Evolutionary conservation across 129 eudicot species (phyloP), one percentile per base, ranked within the genome.

Genomic region (Dittrichia graveolens): DNA sequence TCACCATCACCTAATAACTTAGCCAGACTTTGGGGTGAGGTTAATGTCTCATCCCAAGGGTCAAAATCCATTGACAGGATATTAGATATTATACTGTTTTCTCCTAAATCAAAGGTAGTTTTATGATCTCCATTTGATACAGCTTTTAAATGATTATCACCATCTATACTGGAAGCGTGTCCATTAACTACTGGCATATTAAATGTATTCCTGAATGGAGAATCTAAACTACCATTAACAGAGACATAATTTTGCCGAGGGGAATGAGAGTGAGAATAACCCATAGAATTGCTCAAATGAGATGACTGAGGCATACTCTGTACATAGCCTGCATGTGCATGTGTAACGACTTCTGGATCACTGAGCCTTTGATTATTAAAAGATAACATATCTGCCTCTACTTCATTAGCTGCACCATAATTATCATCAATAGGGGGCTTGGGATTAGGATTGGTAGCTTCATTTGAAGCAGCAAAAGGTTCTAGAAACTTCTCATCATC

Each of bases 61-160:
- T 95, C 92, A 66, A 81, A 87, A 69, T 91, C 96, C 96, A 88
- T 67, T 1, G 98, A 87, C 73, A 93, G 77, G 74, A 95, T 86
- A 80, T 91, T 91, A 61, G 99, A 88, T 74, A 95, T 95, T 37
- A 95, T 88, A 76, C 83, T 88, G 84, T 83, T 86, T 81, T 95
- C 99, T 63, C 96, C 95, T 60, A 62, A 54, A 76, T 88, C 90
- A 59, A 62, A 45, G 34, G 79, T 50, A 67, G 60, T 75, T 44
- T 57, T 79, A 37, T 64, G 79, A 45, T 63, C 75, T 41, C 56
- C 80, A 53, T 67, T 63, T 49, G 78, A 65, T 41, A 49, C 55
- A 10, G 40, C 8, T 16, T 44, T 58, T 15, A n/a, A 40, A 47
- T 65, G 72, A 24, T 24, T 80, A 80, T 82, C 71, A 19, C 74